Base-by-base conservation (phyloP, 148 eudicot species). In the Vaccinium darrowii region DNA sequence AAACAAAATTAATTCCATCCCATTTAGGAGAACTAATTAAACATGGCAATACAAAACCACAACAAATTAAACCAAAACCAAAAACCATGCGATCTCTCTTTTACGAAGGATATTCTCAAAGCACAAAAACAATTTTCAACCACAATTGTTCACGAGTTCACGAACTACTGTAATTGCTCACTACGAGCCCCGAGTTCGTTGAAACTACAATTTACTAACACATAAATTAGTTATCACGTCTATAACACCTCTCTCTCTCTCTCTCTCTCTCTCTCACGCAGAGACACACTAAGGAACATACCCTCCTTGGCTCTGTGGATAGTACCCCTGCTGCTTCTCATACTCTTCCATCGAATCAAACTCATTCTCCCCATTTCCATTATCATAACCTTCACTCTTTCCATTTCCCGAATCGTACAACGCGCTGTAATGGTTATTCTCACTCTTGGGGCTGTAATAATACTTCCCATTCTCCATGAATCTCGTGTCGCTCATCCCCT, bases 401-500 rank as follows among this genome's bases (percentile, higher is more conserved):
- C 58, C 85, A 49, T 4, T 76, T 47, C 47, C 87, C 47, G 33
- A 36, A 18, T 72, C 69, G 13, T 87, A 74, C 69, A 33, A 33
- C 69, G 39, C 43, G 16, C 69, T 13, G 18, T 84, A 52, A 27
- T 84, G 80, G 77, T 86, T 83, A 23, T 25, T 53, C 33, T 84
- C 81, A 84, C 81, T 81, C 36, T 83, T 50, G 27, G 71, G 50
- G 43, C 85, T 63, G 78, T 84, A 79, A 71, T 60, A 88, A 39
- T 91, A 89, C 85, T 88, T 86, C 0, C 91, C 90, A 69, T 90
- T 90, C 69, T 87, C 92, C 80, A 91, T 2, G 30, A 72, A 88
- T 19, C 91, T 87, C 10, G 95, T 89, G 67, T 92, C 94, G 71
- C 91, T 91, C 93, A 91, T 87, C 84, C 94, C 92, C 51, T 90